A percentile compares a stretch with the other conserved stretches of the same genome.
Evolutionary conservation across 345 rosid species (phyloP).

Genomic region (Mercurialis annua): DNA sequence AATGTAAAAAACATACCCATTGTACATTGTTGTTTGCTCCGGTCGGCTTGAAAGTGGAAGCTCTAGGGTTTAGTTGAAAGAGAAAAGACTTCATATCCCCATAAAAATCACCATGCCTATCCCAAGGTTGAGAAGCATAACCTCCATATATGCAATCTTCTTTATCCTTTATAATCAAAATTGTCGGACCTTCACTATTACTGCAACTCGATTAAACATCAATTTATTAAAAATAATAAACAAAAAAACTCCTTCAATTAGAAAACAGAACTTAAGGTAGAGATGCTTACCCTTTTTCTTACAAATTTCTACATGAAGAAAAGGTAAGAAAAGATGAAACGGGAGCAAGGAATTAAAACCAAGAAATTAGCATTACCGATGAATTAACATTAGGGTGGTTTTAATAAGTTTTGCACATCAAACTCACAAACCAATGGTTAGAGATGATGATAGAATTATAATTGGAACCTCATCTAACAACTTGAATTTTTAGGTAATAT

Average conservation of each 20-base stretch:
- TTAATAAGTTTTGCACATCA: background rate
- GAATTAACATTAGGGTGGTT: background rate
- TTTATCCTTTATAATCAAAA: constrained; percentile 71
- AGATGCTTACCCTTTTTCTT: background rate
- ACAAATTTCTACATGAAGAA: background rate
- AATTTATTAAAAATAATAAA: no score
- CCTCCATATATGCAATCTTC: constrained; percentile 84
- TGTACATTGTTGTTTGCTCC: constrained; percentile 81
- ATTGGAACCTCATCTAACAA: no score
- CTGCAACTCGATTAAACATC: constrained; percentile 47
- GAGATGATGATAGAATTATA: no score
- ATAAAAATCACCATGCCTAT: constrained; percentile 75
- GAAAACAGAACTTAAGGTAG: constrained; percentile 21
- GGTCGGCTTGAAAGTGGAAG: constrained; percentile 71
- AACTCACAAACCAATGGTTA: no score
- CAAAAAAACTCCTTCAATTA: constrained; percentile 13
- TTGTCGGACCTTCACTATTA: constrained; percentile 52
- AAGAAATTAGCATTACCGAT: background rate
- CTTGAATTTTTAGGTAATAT: no score
- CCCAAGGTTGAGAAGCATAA: constrained; percentile 92
- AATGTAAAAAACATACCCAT: constrained; percentile 65
- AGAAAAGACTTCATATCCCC: constrained; percentile 91
- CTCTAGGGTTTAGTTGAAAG: constrained; percentile 73
- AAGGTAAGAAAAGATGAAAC: background rate
- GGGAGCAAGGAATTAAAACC: background rate